Evolutionary conservation across 805 yeast genomes (phyloP).

Genomic region (Cyberlindnera galapagoensis): DNA sequence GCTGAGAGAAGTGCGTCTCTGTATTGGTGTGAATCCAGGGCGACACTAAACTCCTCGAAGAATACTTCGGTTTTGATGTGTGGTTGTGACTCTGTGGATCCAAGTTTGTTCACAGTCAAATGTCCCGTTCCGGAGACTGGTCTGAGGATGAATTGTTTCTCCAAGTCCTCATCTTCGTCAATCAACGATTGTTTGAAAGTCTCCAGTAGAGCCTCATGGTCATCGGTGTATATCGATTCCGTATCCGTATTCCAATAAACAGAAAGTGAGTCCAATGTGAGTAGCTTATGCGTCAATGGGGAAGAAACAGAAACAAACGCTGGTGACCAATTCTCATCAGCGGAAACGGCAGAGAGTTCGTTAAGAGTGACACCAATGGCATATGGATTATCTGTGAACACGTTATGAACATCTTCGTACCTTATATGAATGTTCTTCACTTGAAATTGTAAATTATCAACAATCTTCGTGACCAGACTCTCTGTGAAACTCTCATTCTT

Average conservation of each 20-base stretch:
- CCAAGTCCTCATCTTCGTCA: constrained; percentile 23
- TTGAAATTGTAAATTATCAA: constrained; percentile 88
- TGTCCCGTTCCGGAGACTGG: constrained; percentile 91
- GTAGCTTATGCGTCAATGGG: constrained; percentile 63
- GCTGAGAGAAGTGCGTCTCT: constrained; percentile 74
- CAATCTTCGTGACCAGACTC: constrained; percentile 77
- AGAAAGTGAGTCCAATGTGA: constrained; percentile 68
- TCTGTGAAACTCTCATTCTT: constrained; percentile 81
- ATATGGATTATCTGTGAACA: constrained; percentile 69
- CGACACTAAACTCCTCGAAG: constrained; percentile 86
- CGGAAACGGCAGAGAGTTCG: constrained; percentile 87
- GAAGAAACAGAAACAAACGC: constrained; percentile 72
- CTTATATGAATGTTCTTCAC: constrained; percentile 87
- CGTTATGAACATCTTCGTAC: constrained; percentile 71
- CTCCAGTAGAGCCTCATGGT: constrained; percentile 41
- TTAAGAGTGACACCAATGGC: constrained; percentile 76
- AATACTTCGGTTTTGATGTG: constrained; percentile 69
- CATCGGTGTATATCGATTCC: constrained; percentile 38
- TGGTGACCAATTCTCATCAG: constrained; percentile 80
- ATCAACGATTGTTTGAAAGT: constrained; percentile 41
- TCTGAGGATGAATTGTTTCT: constrained; percentile 54
- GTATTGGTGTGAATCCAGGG: constrained; percentile 79
- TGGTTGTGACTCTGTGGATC: constrained; percentile 61
- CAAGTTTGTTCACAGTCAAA: constrained; percentile 70
- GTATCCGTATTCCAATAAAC: constrained; percentile 80